A percentile compares a stretch with the other conserved stretches of the same genome.
Conservation (phyloP, 495 filamentous ascomycete species). For the Copromyces sp. region DNA sequence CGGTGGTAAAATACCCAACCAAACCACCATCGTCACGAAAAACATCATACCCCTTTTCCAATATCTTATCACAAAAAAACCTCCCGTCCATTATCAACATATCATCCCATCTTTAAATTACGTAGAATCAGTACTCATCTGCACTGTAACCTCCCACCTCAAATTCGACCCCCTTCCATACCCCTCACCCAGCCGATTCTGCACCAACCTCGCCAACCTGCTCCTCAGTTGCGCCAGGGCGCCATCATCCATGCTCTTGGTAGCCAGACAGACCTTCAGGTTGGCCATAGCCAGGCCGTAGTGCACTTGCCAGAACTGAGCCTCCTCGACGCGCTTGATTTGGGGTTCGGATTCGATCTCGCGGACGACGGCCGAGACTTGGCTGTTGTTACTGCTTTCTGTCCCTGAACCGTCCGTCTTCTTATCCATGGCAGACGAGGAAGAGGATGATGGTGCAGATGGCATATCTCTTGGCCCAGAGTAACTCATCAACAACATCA, state of each 20-base stretch:
- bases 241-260: constrained; percentile 44
- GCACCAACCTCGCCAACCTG: constrained; percentile 65
- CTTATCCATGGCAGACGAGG: neutral
- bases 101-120: neutral
- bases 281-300: constrained; percentile 95
- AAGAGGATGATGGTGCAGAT: neutral
- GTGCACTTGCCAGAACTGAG: constrained; percentile 96
- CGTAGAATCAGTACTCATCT: constrained; percentile 27
- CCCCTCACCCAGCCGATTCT: constrained; percentile 76
- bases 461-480: constrained; percentile 9
- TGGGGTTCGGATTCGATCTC: constrained; percentile 75
- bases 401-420: constrained; percentile 7
- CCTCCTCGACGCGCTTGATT: constrained; percentile 72
- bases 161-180: constrained; percentile 69
- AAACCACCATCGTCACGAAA: neutral
- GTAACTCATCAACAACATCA: constrained; percentile 93
- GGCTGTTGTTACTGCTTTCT: constrained; percentile 17
- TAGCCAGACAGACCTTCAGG: constrained; percentile 60
- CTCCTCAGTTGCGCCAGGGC: constrained; percentile 59
- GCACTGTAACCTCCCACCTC: constrained; percentile 74
- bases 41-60: neutral
- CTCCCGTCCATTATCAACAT: neutral
- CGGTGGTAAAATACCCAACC: neutral
- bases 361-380: constrained; percentile 64
- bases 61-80: neutral